A percentile compares a stretch with the other conserved stretches of the same genome.
Evolutionary conservation across 2,329 filamentous ascomycete species (phyloP).

Genomic region (Huntiella bhutanensis): DNA sequence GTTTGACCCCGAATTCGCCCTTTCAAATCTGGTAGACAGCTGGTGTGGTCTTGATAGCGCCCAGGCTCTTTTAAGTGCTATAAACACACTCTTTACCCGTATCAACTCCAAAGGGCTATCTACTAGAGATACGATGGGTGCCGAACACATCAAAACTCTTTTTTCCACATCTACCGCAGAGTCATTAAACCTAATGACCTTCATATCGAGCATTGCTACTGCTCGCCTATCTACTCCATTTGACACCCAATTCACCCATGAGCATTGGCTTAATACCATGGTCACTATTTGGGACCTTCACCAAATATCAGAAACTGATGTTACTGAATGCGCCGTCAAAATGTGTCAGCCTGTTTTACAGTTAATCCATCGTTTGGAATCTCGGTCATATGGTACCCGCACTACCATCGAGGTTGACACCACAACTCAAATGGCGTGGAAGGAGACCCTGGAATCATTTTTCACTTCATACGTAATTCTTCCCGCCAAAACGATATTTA

Average conservation of each 20-base stretch:
- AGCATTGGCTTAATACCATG: conserved; percentile 29
- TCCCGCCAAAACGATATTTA: conserved; percentile 29
- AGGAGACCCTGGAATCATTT: conserved; percentile 27
- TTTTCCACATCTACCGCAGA: conserved; percentile 32
- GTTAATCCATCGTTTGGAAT: conserved; percentile 16
- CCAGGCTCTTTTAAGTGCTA: conserved; percentile 27
- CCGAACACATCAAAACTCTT: conserved; percentile 38
- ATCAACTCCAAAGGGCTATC: conserved; percentile 21
- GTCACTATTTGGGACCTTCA: conserved; percentile 34
- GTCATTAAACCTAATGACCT: conserved; percentile 25
- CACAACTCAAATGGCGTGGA: conserved; percentile 21
- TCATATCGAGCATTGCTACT: conserved; percentile 23
- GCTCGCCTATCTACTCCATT: neutral
- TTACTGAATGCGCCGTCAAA: conserved; percentile 27
- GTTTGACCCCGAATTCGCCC: conserved; percentile 21
- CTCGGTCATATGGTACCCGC: conserved; percentile 1
- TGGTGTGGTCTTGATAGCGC: conserved; percentile 27
- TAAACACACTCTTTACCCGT: conserved; percentile 28
- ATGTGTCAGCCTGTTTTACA: conserved; percentile 22
- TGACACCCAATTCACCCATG: conserved; percentile 13
- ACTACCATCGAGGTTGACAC: conserved; percentile 1
- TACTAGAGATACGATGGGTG: conserved; percentile 30
- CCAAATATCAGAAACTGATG: conserved; percentile 29
- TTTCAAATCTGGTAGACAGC: conserved; percentile 18
- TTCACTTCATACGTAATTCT: conserved; percentile 32